Evolutionary conservation across 2,329 filamentous ascomycete species (phyloP).

Genomic region (Lomentospora prolificans): DNA sequence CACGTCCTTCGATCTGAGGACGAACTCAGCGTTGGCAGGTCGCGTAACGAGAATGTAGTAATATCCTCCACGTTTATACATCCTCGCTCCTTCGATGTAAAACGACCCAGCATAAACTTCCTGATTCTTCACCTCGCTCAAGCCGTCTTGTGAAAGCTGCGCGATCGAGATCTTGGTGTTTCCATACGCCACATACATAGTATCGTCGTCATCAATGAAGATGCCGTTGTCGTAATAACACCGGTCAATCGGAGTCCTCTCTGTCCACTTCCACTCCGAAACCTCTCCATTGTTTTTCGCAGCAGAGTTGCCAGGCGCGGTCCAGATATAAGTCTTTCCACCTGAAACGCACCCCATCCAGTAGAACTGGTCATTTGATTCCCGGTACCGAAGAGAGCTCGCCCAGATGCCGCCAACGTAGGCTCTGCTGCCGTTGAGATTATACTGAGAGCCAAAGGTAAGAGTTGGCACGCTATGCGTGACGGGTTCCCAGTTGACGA

Average conservation of each 20-base stretch:
- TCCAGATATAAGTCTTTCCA: slow-evolving; percentile 42
- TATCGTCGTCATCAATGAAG: slow-evolving; percentile 48
- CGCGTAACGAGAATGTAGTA: slow-evolving; percentile 41
- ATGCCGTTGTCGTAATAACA: slow-evolving; percentile 51
- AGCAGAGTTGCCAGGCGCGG: slow-evolving; percentile 21
- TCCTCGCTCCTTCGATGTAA: slow-evolving; percentile 38
- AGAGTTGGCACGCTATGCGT: slow-evolving; percentile 34
- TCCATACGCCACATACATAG: slow-evolving; percentile 48
- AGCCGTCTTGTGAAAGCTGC: slow-evolving; percentile 34
- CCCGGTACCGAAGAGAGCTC: slow-evolving; percentile 43
- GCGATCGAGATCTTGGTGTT: slow-evolving; percentile 38
- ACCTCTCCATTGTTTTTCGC: slow-evolving; percentile 33
- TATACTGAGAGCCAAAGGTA: slow-evolving; percentile 1
- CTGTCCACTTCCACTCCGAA: slow-evolving; percentile 9
- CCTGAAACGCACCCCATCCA: slow-evolving; percentile 48
- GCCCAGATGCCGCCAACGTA: slow-evolving; percentile 15
- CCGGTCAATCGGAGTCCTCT: slow-evolving; percentile 15
- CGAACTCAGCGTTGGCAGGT: slow-evolving; percentile 3
- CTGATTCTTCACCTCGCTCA: slow-evolving; percentile 32
- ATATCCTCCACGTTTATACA: slow-evolving; percentile 46
- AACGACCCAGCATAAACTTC: slow-evolving; percentile 26
- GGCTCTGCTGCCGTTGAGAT: slow-evolving; percentile 1
- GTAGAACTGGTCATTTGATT: slow-evolving; percentile 39
- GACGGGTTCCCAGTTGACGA: slow-evolving; percentile 40
- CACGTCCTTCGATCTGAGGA: background rate